Conservation (phyloP, 2,329 filamentous ascomycete genomes). For the Ophiostoma montium region DNA sequence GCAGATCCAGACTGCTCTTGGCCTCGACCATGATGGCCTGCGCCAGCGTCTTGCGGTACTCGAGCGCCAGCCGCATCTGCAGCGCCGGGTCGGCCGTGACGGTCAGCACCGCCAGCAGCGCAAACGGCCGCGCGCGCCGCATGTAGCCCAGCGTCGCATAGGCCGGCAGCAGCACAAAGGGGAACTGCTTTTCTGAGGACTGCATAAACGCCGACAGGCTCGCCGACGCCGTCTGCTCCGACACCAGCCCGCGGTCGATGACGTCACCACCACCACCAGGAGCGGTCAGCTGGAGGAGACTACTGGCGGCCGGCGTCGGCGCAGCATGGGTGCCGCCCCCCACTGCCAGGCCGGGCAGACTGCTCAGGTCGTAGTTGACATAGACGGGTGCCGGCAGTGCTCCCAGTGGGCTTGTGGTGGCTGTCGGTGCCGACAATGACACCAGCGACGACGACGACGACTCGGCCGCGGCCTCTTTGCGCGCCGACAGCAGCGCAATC, state of each 20-base stretch:
- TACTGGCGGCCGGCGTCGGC: neutral
- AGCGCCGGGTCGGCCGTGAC: constrained; percentile 5
- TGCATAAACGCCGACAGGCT: constrained; percentile 6
- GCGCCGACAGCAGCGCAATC: constrained; percentile 20
- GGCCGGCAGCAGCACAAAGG: constrained; percentile 12
- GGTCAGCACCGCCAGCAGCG: constrained; percentile 14
- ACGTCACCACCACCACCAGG: constrained; percentile 5
- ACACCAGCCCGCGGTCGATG: constrained; percentile 10
- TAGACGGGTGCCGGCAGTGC: neutral
- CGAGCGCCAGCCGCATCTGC: constrained; percentile 11
- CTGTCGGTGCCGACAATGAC: neutral
- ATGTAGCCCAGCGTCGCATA: constrained; percentile 10
- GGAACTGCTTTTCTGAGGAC: constrained; percentile 7
- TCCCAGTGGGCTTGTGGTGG: neutral
- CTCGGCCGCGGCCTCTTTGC: constrained; percentile 10
- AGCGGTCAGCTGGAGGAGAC: neutral
- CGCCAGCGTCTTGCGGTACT: constrained; percentile 13
- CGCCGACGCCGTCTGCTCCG: constrained; percentile 5
- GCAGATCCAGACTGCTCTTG: constrained; percentile 11
- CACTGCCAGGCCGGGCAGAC: neutral
- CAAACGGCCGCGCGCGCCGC: constrained; percentile 12
- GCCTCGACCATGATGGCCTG: constrained; percentile 14
- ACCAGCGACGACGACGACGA: constrained; percentile 11
- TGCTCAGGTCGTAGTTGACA: neutral
- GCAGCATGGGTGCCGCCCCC: neutral